Evolutionary conservation across 768 basidiomycete species (phyloP), one percentile per base, ranked within the genome.

Genomic region (Xanthoconium purpureum): DNA sequence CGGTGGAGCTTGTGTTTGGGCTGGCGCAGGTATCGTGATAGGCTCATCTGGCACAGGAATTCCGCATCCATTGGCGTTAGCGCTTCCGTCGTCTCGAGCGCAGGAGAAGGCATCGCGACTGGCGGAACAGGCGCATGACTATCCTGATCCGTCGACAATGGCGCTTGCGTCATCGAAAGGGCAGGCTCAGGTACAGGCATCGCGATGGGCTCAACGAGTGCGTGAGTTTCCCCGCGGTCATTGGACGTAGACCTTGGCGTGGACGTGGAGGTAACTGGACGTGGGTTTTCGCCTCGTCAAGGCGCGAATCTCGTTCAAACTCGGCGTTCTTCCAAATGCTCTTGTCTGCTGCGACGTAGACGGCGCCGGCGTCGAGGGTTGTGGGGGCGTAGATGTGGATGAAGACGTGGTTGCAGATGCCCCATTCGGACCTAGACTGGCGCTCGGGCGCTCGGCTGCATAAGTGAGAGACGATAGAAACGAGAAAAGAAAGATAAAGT

Each of bases 221-320:
- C 13, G 6, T 28, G 43, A 35, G 9, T 35, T 9, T 35, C 33
- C 33, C 28, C 15, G 6, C 15, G 12, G 13, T 29, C 6, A 24
- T 7, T 12, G 33, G 33, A 35, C 33, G 33, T 35, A 12, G 33
- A 12, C n/a, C n/a, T n/a, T n/a, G n/a, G n/a, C n/a, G n/a, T n/a
- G n/a, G n/a, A n/a, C n/a, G n/a, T n/a, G n/a, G n/a, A n/a, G n/a
- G n/a, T n/a, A n/a, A n/a, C n/a, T n/a, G 9, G 33, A 9, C 33
- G 8, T 12, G 33, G 1, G 33, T 12, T 44, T 47, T 15, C 61
- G 62, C 30, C 3, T 68, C 35, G 55, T 52, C 33, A 35, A 35
- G 28, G 50, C 15, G 35, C 67, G 57, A 18, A 68, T 7, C 2
- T 49, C 55, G 6, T 60, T 49, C 49, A 67, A 47, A 39, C 67